Base-by-base conservation (phyloP, 371 early-diverging fungal species). In the Choanephora cucurbitarum region DNA sequence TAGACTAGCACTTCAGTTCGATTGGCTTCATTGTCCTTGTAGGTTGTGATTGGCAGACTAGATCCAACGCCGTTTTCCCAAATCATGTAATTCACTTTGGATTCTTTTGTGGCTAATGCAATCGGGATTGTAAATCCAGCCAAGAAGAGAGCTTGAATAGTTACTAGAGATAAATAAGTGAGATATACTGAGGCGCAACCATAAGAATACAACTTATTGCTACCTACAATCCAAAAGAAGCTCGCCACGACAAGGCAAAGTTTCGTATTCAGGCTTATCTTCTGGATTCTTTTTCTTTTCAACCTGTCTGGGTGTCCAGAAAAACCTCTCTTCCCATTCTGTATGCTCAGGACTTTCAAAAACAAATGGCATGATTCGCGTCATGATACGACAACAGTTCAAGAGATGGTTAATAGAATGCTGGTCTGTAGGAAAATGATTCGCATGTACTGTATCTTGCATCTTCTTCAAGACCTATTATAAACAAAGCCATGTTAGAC, bases 51-150 rank as follows among this genome's bases (percentile, higher is more conserved):
- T 3, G 85, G 75, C 15, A 77, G 73, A n/a, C 82, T 73, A 18
- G 88, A 82, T 0, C 89, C 89, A 9, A 88, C 77, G 10, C 91
- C 89, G 9, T 83, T 81, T 62, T 90, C 92, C 93, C 95, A 94
- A 61, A 93, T 91, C 6, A 85, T 82, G 62, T 88, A 89, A 52
- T 81, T 84, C 34, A 90, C 80, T 23, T 73, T 68, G 4, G 69
- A 57, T 24, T 64, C 73, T 37, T 72, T 79, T 24, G 80, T 72
- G 5, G 73, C 80, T 5, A 84, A 66, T 17, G 76, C 76, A 43
- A 71, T 79, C 15, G 89, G 91, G 22, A 94, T 69, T 1, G 93
- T 92, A 54, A 94, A 91, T 43, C 91, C 91, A 0, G 86, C 73
- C 50, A 87, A 79, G 62, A 92, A 95, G 23, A 94, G 72, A 18